These are phyloP conservation scores for Colletotrichum plurivorum DNA, from an alignment of 2,329 filamentous ascomycete species.

Conservation along the genomic window DNA sequence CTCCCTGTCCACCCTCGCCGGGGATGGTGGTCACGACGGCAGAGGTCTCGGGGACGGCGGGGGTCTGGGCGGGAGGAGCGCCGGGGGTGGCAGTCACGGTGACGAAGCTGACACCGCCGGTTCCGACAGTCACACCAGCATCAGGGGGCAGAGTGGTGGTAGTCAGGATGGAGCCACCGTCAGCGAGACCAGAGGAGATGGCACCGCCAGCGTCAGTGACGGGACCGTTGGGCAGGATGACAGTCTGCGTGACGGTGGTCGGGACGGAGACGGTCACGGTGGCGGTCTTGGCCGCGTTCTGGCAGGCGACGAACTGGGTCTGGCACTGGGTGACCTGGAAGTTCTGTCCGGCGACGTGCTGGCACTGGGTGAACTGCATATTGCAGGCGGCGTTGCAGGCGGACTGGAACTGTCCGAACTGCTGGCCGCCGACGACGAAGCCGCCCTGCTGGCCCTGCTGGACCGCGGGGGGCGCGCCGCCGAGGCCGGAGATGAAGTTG, in stretches of 20 bases:
- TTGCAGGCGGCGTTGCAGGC: conserved; percentile 40
- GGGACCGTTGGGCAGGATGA: conserved; percentile 36
- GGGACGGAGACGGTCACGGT: conserved; percentile 40
- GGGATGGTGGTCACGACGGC: conserved; percentile 23
- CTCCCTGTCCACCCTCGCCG: background rate
- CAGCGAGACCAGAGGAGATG: conserved; percentile 28
- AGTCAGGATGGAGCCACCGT: conserved; percentile 37
- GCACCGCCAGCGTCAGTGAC: conserved; percentile 9
- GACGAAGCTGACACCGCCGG: conserved; percentile 37
- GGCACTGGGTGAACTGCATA: conserved; percentile 41
- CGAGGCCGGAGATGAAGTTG: conserved; percentile 40
- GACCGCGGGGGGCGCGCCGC: conserved; percentile 37
- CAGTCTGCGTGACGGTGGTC: conserved; percentile 40
- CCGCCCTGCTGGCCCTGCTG: conserved; percentile 36
- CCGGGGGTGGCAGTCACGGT: conserved; percentile 37
- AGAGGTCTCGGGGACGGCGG: conserved; percentile 27
- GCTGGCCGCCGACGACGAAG: conserved; percentile 40
- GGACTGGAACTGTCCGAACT: conserved; percentile 40
- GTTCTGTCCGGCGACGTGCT: conserved; percentile 38
- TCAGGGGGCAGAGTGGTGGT: conserved; percentile 37
- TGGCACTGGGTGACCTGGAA: conserved; percentile 42
- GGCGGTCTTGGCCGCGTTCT: conserved; percentile 39
- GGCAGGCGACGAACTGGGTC: conserved; percentile 40
- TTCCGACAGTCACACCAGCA: conserved; percentile 39
- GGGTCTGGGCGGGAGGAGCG: conserved; percentile 28